Evolutionary conservation across 257 asterid genomes (phyloP), one percentile per base, ranked within the genome.

Genomic region (Solanum pennellii): DNA sequence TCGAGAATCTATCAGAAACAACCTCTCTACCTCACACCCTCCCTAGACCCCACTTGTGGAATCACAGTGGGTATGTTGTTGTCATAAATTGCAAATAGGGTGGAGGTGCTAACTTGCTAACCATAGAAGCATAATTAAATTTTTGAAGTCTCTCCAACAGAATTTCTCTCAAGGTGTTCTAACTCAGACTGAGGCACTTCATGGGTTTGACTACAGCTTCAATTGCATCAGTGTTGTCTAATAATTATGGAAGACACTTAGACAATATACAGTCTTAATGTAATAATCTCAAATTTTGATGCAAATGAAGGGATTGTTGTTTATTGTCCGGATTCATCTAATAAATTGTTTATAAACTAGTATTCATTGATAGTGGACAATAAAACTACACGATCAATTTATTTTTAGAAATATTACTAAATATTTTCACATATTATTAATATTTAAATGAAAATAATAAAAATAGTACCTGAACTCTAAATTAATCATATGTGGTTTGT

Each of bases 151-250:
- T 62, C 71, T 62, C 71, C 71, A 62, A 62, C 71, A 62, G 71
- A 62, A 62, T 10, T 62, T n/a, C 16, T 62, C 88, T 94, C 87
- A 84, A 95, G 94, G 84, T 91, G 89, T 89, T 91, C 92, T 86
- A 94, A 93, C 93, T 95, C 98, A 41, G 94, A 74, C 91, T 91
- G 95, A 88, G 92, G 96, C 39, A 88, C 90, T 82, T 95, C 90
- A 88, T 93, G 94, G 87, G 87, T 93, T 87, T 86, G 93, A 83
- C 88, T 88, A 90, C 93, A 20, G 25, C n/a, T 56, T 56, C 65
- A 56, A 56, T 56, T 56, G 65, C 65, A 56, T 56, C 25, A 7
- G 65, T 56, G 3, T 20, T 56, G 65, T 56, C 65, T 18, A 56
- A 56, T 56, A 56, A 7, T 56, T 56, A 9, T 56, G n/a, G 20